Conservation (phyloP, 306 rosid genomes). For the Mimosa bimucronata region DNA sequence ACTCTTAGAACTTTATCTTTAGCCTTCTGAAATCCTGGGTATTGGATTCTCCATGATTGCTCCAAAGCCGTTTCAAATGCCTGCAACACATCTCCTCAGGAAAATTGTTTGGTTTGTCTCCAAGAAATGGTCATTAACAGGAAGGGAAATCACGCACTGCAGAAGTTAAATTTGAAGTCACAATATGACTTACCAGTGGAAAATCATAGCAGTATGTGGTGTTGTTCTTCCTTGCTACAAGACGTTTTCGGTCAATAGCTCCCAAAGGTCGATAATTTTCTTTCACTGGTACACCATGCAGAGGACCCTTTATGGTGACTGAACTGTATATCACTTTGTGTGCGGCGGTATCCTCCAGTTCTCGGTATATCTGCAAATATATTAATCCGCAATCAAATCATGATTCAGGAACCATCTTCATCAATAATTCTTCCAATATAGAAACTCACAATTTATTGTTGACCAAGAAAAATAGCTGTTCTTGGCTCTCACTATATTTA, state of each 20-base stretch:
- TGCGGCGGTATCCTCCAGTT: slow-evolving; percentile 65
- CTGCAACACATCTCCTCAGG: slow-evolving; percentile 54
- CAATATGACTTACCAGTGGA: slow-evolving; percentile 74
- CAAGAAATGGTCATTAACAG: not conserved
- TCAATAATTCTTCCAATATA: slow-evolving; percentile 18
- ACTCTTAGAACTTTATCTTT: slow-evolving; percentile 67
- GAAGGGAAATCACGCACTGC: not conserved
- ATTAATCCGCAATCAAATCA: slow-evolving; percentile 34
- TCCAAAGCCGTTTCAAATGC: slow-evolving; percentile 93
- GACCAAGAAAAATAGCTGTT: not conserved
- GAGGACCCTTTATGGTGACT: slow-evolving; percentile 62
- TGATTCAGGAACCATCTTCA: slow-evolving; percentile 22
- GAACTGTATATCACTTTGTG: slow-evolving; percentile 78
- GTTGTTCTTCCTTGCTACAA: slow-evolving; percentile 83
- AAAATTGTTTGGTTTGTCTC: slow-evolving; percentile 32
- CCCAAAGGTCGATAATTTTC: slow-evolving; percentile 84
- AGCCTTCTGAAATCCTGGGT: slow-evolving; percentile 50
- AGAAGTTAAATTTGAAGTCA: slow-evolving; percentile 22
- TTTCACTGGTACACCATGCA: slow-evolving; percentile 78
- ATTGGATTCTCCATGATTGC: slow-evolving; percentile 75
- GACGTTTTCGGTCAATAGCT: slow-evolving; percentile 82
- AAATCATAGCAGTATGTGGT: slow-evolving; percentile 99
- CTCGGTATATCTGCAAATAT: slow-evolving; percentile 77
- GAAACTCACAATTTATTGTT: slow-evolving; percentile 7
- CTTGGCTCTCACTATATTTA: not conserved